Base-by-base conservation (phyloP, 2,329 filamentous ascomycete genomes). In the Alternaria solani region DNA sequence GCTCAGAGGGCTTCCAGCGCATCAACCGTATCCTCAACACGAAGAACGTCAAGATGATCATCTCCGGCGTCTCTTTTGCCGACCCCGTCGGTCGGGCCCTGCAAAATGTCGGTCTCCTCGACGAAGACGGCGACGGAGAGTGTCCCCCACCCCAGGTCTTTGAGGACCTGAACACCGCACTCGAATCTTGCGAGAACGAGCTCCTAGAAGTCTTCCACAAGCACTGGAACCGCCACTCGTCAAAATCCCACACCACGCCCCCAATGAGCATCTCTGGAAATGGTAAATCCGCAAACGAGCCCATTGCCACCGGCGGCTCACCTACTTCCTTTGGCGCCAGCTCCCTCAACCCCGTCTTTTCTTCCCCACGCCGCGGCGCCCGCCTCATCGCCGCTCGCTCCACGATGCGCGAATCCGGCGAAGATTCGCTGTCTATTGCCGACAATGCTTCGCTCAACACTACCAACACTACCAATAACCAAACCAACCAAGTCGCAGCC, bases 121-220 rank as follows among this genome's bases (percentile, higher is more conserved):
- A 89, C 42, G 88, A 91, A 48, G 88, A 87, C 36, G 88, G 89
- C 12, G 93, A 96, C 6, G 86, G 74, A 3, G 72, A 77, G 5
- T 75, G 75, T 18, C 80, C 81, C 3, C 78, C 81, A 9, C 82
- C 82, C 4, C 78, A 89, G 61, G 88, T 97, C 55, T 92, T 97
- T 67, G 91, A 93, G 42, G 90, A 96, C 64, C 87, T 99, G 54
- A 99, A 99, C 76, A 94, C 92, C 6, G 94, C 94, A 0, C 84
- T 99, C 1, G 95, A 99, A 75, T 92, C 89, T 65, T 98, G 94
- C 78, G 95, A 99, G 75, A 99, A 99, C 69, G 92, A 96, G 70
- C 87, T 97, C 6, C 85, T 99, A 68, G 89, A 92, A 62, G 85
- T 86, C 9, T 79, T 87, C 68, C 78, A 81, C 79, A 73, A 77